Evolutionary conservation across 768 basidiomycete genomes (phyloP).

Genomic region (Russula sp.): DNA sequence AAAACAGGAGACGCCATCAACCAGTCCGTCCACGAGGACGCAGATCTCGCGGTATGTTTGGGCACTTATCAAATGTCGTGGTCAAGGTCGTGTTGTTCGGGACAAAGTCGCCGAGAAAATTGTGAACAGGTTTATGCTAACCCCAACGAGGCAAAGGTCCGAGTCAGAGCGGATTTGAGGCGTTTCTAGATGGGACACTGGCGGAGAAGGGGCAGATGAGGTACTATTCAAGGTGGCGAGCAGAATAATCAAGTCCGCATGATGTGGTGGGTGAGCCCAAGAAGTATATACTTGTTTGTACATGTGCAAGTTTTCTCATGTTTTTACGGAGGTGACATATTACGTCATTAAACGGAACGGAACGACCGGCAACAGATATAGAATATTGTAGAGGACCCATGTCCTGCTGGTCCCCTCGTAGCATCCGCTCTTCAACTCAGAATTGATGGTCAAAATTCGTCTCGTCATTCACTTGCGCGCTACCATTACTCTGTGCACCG

Average conservation of each 20-base stretch:
- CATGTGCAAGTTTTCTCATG: too few relatives aligned
- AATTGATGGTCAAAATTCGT: slow-evolving; percentile 78
- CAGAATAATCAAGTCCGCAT: too few relatives aligned
- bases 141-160: too few relatives aligned
- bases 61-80: slow-evolving; percentile 44
- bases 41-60: slow-evolving; percentile 64
- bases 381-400: not conserved
- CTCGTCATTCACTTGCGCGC: slow-evolving; percentile 97
- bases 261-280: too few relatives aligned
- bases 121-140: too few relatives aligned
- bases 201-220: too few relatives aligned
- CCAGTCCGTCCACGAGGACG: slow-evolving; percentile 51
- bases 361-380: not conserved
- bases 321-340: too few relatives aligned
- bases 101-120: not conserved
- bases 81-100: not conserved
- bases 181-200: too few relatives aligned
- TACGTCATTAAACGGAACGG: too few relatives aligned
- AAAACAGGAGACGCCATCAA: slow-evolving; percentile 44
- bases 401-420: not conserved
- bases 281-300: too few relatives aligned
- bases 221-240: too few relatives aligned
- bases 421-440: not conserved
- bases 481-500: slow-evolving; percentile 73
- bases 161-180: too few relatives aligned